These are phyloP conservation scores for Chlorella sp. DNA, from an alignment of 139 green algal species.

Conservation along the genomic window DNA sequence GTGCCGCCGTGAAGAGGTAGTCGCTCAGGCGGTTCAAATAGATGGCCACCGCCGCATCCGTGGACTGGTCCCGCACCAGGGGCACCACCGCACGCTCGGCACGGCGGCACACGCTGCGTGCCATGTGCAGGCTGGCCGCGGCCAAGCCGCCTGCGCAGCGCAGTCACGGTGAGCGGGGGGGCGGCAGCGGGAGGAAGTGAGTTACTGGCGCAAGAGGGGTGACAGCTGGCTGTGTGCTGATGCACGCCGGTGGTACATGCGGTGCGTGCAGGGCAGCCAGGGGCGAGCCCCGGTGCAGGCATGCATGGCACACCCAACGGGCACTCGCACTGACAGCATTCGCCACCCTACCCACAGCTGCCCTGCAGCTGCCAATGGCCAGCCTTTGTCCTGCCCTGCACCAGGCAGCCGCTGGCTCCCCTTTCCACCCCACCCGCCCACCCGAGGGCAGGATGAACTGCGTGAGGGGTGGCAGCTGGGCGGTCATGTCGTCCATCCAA, in stretches of 20 bases:
- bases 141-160: slow-evolving; percentile 60
- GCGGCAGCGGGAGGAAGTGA: not conserved
- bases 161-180: not conserved
- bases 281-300: not conserved
- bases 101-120: slow-evolving; percentile 84
- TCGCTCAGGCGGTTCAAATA: slow-evolving; percentile 97
- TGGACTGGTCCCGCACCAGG: slow-evolving; percentile 55
- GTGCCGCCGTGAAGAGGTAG: slow-evolving; percentile 95
- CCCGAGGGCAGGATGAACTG: slow-evolving; percentile 96
- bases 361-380: not conserved
- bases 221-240: not conserved
- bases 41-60: slow-evolving; percentile 58
- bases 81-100: slow-evolving; percentile 87
- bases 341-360: not conserved
- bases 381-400: too few species aligned
- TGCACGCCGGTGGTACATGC: too few species aligned
- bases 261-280: not conserved
- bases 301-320: not conserved
- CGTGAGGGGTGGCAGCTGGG: slow-evolving; percentile 79
- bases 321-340: not conserved
- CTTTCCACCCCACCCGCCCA: not conserved
- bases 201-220: not conserved
- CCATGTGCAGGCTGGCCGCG: slow-evolving; percentile 75
- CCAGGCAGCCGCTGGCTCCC: not conserved
- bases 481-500: slow-evolving; percentile 91